These are phyloP conservation scores for Calycina herbarum DNA, from an alignment of 2,329 filamentous ascomycete species.

Conservation along the genomic window DNA sequence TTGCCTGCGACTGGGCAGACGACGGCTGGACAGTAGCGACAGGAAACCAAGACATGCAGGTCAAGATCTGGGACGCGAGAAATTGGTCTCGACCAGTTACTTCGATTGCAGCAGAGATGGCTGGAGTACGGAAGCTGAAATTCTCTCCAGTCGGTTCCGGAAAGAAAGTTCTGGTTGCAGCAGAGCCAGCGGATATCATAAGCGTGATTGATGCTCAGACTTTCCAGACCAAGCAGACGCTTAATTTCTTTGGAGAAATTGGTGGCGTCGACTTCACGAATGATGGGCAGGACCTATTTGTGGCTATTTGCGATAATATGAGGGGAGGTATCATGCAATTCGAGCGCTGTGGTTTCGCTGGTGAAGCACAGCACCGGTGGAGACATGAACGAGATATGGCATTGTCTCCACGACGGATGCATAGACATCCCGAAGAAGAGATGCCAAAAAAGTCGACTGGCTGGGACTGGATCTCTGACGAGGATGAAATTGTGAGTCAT, in stretches of 20 bases:
- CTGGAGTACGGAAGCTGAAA: conserved; percentile 65
- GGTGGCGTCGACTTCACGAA: conserved; percentile 67
- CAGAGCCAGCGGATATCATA: conserved; percentile 74
- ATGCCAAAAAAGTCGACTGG: conserved; percentile 5
- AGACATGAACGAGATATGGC: not conserved
- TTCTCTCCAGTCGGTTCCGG: conserved; percentile 74
- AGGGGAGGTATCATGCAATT: conserved; percentile 57
- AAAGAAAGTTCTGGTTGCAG: conserved; percentile 65
- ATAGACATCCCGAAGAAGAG: conserved; percentile 3
- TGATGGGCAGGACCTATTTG: conserved; percentile 65
- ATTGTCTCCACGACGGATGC: conserved; percentile 16
- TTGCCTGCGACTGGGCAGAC: conserved; percentile 77
- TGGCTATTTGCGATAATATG: conserved; percentile 64
- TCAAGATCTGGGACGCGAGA: conserved; percentile 76
- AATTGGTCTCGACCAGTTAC: conserved; percentile 60
- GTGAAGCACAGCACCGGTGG: conserved; percentile 26
- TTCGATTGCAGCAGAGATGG: conserved; percentile 64
- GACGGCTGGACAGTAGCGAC: conserved; percentile 77
- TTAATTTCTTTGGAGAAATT: conserved; percentile 76
- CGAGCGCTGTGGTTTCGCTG: conserved; percentile 35
- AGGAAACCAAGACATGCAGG: conserved; percentile 70
- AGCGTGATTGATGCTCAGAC: conserved; percentile 68
- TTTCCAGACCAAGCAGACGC: conserved; percentile 64
- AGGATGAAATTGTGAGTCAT: conserved; percentile 23
- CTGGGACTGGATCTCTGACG: conserved; percentile 25